Conservation (phyloP, 495 filamentous ascomycete species). For the Choiromyces venosus region DNA sequence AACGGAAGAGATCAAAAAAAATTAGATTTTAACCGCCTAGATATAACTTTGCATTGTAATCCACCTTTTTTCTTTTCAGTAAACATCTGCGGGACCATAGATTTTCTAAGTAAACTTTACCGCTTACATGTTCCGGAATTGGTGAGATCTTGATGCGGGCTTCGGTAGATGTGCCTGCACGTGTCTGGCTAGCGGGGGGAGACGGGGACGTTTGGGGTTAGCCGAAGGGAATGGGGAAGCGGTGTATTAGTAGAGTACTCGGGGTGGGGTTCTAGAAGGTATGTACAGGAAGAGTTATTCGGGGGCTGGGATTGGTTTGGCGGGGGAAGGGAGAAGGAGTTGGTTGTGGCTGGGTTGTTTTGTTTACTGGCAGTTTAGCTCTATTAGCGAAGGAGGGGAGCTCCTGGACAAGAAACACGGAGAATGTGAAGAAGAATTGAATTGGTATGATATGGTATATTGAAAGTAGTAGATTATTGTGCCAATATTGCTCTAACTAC, state of each 20-base stretch:
- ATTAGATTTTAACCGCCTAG: not conserved
- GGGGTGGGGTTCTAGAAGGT: not conserved
- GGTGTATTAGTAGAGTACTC: not conserved
- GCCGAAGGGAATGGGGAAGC: not conserved
- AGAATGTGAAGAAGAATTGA: not conserved
- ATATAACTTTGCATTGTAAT: no score
- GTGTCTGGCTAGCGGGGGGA: not conserved
- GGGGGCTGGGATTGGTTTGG: not conserved
- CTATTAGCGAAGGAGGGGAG: not conserved
- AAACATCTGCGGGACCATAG: not conserved
- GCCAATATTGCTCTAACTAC: constrained; percentile 3
- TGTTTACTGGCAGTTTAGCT: no score
- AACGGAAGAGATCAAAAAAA: not conserved
- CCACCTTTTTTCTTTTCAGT: no score
- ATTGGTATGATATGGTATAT: not conserved
- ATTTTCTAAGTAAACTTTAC: not conserved
- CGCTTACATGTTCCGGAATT: not conserved
- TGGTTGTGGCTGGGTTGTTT: no score
- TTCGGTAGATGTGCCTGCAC: not conserved
- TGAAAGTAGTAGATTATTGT: not conserved
- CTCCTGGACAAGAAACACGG: not conserved
- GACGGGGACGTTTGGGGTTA: no score
- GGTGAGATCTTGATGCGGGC: not conserved
- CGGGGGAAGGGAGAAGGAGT: no score
- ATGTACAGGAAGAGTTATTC: not conserved